Evolutionary conservation across 1,139 yeast genomes (phyloP).

Genomic region (Arxiozyma slooffiae): DNA sequence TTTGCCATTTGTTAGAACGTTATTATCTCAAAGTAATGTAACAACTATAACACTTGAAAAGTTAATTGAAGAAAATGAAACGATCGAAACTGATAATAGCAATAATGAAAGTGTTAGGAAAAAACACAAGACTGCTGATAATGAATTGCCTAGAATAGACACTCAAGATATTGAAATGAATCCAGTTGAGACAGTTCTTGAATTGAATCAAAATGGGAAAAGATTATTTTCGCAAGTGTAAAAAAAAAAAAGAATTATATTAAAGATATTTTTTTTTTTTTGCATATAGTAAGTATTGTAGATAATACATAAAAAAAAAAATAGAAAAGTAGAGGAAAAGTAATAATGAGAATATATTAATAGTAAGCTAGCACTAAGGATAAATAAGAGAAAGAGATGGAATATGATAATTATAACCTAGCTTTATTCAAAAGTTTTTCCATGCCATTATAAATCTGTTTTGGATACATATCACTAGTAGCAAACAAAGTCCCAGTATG

Average conservation of each 20-base stretch:
- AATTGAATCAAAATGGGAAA: constrained; percentile 1
- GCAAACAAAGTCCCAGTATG: constrained; percentile 50
- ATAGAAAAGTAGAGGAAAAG: too few relatives aligned
- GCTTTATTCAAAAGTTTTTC: constrained; percentile 15
- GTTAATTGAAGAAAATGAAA: background rate
- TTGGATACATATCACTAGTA: constrained; percentile 33
- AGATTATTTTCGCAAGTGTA: constrained; percentile 1
- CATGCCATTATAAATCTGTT: constrained; percentile 26
- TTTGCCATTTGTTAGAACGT: constrained; percentile 28
- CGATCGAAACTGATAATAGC: too few relatives aligned
- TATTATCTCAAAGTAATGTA: constrained; percentile 10
- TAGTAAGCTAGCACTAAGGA: background rate
- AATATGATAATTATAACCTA: constrained; percentile 12
- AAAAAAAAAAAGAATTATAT: background rate
- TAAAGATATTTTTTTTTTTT: too few relatives aligned
- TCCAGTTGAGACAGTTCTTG: background rate
- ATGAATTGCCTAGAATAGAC: background rate
- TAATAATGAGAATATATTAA: background rate
- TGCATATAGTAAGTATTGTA: background rate
- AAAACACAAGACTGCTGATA: background rate
- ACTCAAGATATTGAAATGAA: background rate
- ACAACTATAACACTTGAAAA: background rate
- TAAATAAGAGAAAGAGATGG: background rate
- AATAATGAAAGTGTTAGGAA: background rate
- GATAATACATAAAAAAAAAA: background rate